phyloP scores from a whole-genome alignment of 768 basidiomycete species.

The Kwoniella europaea region DNA sequence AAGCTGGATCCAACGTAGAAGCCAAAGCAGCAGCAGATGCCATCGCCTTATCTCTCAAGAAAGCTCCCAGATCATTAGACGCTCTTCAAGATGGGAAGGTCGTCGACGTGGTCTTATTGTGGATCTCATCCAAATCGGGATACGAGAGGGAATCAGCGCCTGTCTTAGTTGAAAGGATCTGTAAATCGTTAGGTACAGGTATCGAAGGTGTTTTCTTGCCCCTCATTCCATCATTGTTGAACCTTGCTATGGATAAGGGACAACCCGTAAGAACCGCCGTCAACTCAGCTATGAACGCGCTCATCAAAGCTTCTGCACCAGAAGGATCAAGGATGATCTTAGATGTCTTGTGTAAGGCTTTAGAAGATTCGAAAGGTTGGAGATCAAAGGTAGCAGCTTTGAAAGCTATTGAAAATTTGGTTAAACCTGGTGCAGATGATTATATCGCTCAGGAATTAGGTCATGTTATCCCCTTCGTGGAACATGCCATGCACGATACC shows the following conservation, averaged over 20 bases:
- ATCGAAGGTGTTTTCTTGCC: conserved; percentile 75
- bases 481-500: conserved; percentile 93
- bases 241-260: conserved; percentile 90
- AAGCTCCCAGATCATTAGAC: conserved; percentile 42
- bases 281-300: conserved; percentile 76
- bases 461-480: conserved; percentile 79
- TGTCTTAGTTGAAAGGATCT: conserved; percentile 56
- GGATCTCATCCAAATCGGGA: conserved; percentile 48
- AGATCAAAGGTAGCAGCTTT: conserved; percentile 89
- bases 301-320: conserved; percentile 81
- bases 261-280: conserved; percentile 86
- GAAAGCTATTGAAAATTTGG: conserved; percentile 79
- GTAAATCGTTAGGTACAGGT: conserved; percentile 62
- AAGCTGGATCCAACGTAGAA: conserved; percentile 52
- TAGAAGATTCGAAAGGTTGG: conserved; percentile 85
- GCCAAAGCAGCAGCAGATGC: conserved; percentile 55
- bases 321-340: conserved; percentile 74
- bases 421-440: conserved; percentile 61
- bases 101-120: conserved; percentile 48
- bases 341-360: conserved; percentile 64
- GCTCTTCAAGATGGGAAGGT: conserved; percentile 48
- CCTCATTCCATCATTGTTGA: conserved; percentile 71
- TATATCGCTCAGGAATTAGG: conserved; percentile 86
- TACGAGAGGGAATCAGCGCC: conserved; percentile 58
- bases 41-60: conserved; percentile 53